Base-by-base conservation (phyloP, 192 early-diverging fungal genomes). In the Allomyces javanicus region DNA sequence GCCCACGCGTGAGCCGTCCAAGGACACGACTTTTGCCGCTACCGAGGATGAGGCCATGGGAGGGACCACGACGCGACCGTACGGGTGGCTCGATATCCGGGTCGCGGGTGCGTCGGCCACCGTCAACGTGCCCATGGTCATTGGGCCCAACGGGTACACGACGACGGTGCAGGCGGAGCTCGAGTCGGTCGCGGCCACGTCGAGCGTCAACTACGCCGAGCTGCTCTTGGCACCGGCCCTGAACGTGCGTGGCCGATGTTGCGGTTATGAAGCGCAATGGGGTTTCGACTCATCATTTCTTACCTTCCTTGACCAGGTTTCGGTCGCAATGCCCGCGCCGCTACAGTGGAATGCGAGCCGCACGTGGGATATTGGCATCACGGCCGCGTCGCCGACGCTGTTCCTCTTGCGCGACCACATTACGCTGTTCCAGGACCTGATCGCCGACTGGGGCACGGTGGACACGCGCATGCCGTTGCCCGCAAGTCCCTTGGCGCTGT, bases 341-440 rank as follows among this genome's bases (percentile, higher is more conserved):
- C 62, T 87, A 14, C 65, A 80, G 22, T 91, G 89, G 89, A 91
- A 91, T 72, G 76, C 70, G 4, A 70, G 69, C 33, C 74, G 89
- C n/a, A 70, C 70, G 19, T 91, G 89, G 89, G 74, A 76, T 10
- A 81, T 87, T 68, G 74, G 81, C 10, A 70, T 84, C 45, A 62
- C 68, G 19, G 44, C 85, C 26, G 69, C 68, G 1, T 66, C 72
- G 0, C 64, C 81, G n/a, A 68, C 75, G 58, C 72, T 86, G n/a
- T 86, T 78, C 68, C 63, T 89, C 10, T 72, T 91, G 9, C 76
- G 86, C 11, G 88, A 91, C 66, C 87, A 91, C 70, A 77, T 89
- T 19, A 79, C 79, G 7, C 70, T 91, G 10, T 65, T 91, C n/a
- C 81, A 85, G 68, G 89, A 91, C 67, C 67, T 89, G 9, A 68